Evolutionary conservation across 1,139 yeast genomes (phyloP).

Genomic region (Suhomyces bokatorum): DNA sequence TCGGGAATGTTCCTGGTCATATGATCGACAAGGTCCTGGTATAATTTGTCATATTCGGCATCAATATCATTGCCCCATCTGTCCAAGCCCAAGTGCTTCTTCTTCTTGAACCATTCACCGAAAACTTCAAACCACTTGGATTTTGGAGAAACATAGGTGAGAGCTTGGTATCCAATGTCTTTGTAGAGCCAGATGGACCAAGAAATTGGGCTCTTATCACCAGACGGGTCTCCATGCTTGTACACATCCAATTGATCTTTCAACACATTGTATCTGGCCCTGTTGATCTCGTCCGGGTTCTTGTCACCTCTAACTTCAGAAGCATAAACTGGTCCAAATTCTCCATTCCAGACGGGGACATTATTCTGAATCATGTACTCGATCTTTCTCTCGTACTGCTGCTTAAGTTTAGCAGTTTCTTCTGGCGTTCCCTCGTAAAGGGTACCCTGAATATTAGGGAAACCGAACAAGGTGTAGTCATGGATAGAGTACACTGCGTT

Average conservation of each 20-base stretch:
- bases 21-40: conserved; percentile 33
- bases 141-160: conserved; percentile 43
- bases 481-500: conserved; percentile 50
- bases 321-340: conserved; percentile 51
- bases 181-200: conserved; percentile 56
- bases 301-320: conserved; percentile 40
- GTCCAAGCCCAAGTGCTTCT: conserved; percentile 45
- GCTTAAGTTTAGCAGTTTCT: conserved; percentile 31
- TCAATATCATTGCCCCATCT: conserved; percentile 50
- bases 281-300: conserved; percentile 36
- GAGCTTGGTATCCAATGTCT: conserved; percentile 51
- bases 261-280: conserved; percentile 39
- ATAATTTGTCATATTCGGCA: conserved; percentile 34
- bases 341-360: conserved; percentile 55
- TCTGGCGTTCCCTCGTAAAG: conserved; percentile 33
- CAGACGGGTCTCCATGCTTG: conserved; percentile 44
- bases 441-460: conserved; percentile 36
- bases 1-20: conserved; percentile 37
- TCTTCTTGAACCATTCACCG: conserved; percentile 41
- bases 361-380: conserved; percentile 36
- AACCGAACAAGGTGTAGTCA: conserved; percentile 43
- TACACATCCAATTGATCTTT: conserved; percentile 45
- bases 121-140: conserved; percentile 43
- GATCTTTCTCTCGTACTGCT: conserved; percentile 41
- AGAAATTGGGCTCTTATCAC: conserved; percentile 41